Percentiles rank a stretch among this genome's conserved stretches.
These are phyloP conservation scores for Kalaharituber pfeilii DNA, from an alignment of 2,329 filamentous ascomycete species.

Conservation along the genomic window DNA sequence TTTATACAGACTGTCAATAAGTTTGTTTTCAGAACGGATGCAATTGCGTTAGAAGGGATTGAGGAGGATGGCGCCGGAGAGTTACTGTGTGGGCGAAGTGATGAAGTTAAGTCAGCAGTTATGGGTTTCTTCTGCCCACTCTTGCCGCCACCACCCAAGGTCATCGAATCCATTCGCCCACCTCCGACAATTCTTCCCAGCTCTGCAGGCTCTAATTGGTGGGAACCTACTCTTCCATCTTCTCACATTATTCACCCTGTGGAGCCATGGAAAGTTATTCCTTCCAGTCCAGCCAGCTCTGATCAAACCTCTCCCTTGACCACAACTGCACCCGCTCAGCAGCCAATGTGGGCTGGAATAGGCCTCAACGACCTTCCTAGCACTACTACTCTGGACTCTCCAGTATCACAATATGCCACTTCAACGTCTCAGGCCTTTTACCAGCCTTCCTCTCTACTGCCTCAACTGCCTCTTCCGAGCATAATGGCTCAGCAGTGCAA, in stretches of 20 bases:
- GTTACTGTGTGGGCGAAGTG: conserved; percentile 74
- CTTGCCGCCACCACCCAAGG: conserved; percentile 67
- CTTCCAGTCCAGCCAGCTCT: conserved; percentile 40
- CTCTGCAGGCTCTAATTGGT: conserved; percentile 61
- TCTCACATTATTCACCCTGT: conserved; percentile 33
- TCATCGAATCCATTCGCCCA: conserved; percentile 77
- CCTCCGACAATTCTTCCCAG: conserved; percentile 50
- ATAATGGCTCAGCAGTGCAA: conserved; percentile 75
- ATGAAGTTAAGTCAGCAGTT: conserved; percentile 81
- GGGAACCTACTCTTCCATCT: conserved; percentile 53
- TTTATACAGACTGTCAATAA: conserved; percentile 94
- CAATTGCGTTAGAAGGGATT: conserved; percentile 76
- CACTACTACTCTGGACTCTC: conserved; percentile 42
- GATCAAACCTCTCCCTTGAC: conserved; percentile 13
- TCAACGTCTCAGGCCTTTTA: conserved; percentile 46
- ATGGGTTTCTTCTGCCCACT: conserved; percentile 72
- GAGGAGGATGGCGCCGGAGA: conserved; percentile 95
- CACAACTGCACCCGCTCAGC: conserved; percentile 2
- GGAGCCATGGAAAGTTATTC: conserved; percentile 78
- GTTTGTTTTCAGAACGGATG: conserved; percentile 83
- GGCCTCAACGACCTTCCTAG: conserved; percentile 54
- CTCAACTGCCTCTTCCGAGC: conserved; percentile 66
- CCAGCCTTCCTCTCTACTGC: conserved; percentile 55
- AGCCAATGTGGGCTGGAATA: conserved; percentile 54
- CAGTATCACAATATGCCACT: conserved; percentile 66